Evolutionary conservation across 2,329 filamentous ascomycete species (phyloP).

Genomic region (Fusarium coicis): DNA sequence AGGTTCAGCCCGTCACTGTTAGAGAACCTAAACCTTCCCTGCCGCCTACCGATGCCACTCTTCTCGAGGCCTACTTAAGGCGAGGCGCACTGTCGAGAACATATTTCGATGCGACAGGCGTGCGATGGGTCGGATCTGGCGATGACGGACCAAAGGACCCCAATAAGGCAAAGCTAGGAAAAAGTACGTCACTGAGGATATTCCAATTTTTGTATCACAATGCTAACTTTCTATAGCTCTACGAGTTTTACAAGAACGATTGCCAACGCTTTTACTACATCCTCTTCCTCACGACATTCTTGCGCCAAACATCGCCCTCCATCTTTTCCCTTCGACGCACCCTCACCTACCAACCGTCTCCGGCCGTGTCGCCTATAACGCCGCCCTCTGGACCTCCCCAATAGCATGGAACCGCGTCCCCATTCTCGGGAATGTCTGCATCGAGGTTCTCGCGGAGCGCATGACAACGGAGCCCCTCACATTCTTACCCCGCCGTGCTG

Average conservation of each 20-base stretch:
- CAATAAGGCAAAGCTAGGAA: conserved; percentile 71
- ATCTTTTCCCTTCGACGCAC: conserved; percentile 80
- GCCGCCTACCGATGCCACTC: conserved; percentile 4
- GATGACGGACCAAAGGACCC: conserved; percentile 58
- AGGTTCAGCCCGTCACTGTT: conserved; percentile 41
- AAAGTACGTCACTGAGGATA: conserved; percentile 58
- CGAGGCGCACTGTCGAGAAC: conserved; percentile 37
- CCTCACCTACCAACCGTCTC: conserved; percentile 92
- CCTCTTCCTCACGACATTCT: conserved; percentile 80
- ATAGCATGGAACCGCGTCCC: conserved; percentile 96
- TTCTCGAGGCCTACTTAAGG: conserved; percentile 14
- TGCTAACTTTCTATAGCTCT: conserved; percentile 59
- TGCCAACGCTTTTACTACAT: conserved; percentile 74
- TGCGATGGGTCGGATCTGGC: conserved; percentile 42
- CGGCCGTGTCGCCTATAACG: conserved; percentile 88
- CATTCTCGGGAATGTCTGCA: conserved; percentile 86
- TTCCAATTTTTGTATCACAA: neutral
- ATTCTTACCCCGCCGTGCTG: conserved; percentile 60
- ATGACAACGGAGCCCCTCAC: conserved; percentile 73
- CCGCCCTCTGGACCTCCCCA: conserved; percentile 94
- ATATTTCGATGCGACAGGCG: conserved; percentile 49
- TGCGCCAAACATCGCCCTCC: conserved; percentile 76
- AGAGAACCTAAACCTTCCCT: conserved; percentile 15
- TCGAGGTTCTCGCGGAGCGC: conserved; percentile 89
- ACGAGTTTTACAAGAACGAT: conserved; percentile 71